Percentiles rank a stretch among this genome's conserved stretches.
phyloP scores from a whole-genome alignment of 1,284 basidiomycete genomes.

The Cryptococcus wingfieldii region DNA sequence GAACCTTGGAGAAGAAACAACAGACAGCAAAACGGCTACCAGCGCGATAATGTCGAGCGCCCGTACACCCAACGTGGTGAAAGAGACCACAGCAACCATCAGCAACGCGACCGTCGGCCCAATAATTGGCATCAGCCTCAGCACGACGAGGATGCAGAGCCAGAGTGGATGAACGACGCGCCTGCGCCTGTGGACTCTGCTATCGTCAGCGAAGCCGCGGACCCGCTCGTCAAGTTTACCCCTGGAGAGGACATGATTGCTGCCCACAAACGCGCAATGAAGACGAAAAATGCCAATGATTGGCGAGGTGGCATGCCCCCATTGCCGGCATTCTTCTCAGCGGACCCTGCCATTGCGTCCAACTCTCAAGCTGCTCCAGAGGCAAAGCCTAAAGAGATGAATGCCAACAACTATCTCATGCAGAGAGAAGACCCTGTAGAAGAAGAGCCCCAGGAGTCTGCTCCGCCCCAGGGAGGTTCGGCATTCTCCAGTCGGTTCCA shows the following conservation, averaged over 20 bases:
- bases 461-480: conserved; percentile 3
- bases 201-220: conserved; percentile 15
- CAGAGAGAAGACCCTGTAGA: conserved; percentile 20
- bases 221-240: conserved; percentile 33
- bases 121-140: conserved; percentile 1
- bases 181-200: conserved; percentile 25
- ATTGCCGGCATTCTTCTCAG: conserved; percentile 23
- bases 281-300: conserved; percentile 18
- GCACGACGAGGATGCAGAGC: conserved; percentile 35
- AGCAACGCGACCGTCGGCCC: conserved; percentile 3
- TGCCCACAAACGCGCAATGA: conserved; percentile 39
- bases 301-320: conserved; percentile 9
- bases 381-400: conserved; percentile 33
- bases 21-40: conserved; percentile 1
- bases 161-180: conserved; percentile 45
- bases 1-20: conserved; percentile 13
- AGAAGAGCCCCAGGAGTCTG: conserved; percentile 13
- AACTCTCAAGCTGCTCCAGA: conserved; percentile 8
- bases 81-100: not conserved
- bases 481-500: conserved; percentile 41
- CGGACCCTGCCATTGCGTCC: conserved; percentile 13
- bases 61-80: not conserved
- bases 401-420: conserved; percentile 38
- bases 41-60: conserved; percentile 1
- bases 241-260: conserved; percentile 46